Conservation (phyloP, 768 basidiomycete genomes). For the Amanita pallidorosea region DNA sequence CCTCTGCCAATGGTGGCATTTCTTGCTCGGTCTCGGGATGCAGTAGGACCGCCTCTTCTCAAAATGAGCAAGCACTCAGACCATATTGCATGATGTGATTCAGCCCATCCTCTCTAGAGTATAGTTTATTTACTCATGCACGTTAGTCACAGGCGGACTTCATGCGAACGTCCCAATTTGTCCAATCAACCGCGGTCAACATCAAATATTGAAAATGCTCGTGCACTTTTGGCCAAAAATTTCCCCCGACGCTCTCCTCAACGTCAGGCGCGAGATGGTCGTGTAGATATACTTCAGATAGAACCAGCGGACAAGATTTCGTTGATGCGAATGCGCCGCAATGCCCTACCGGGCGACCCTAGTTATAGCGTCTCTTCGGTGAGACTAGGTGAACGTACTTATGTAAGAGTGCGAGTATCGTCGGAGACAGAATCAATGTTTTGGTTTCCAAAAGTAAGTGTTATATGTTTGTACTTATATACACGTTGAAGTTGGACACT, state of each 20-base stretch:
- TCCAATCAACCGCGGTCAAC: conserved; percentile 8
- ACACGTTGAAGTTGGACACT: neutral
- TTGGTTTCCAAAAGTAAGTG: conserved; percentile 65
- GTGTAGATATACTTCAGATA: conserved; percentile 39
- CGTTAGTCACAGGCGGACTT: conserved; percentile 54
- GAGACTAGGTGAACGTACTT: conserved; percentile 45
- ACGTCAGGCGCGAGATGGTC: conserved; percentile 19
- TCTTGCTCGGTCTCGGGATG: conserved; percentile 45
- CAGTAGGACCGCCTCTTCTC: conserved; percentile 36
- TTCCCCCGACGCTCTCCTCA: conserved; percentile 24
- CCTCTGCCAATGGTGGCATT: conserved; percentile 9
- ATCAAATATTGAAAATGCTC: conserved; percentile 35
- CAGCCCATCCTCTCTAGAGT: neutral
- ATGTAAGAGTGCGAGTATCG: conserved; percentile 35
- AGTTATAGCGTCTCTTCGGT: conserved; percentile 38
- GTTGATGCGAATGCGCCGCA: conserved; percentile 67
- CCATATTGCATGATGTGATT: neutral
- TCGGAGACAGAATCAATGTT: conserved; percentile 31
- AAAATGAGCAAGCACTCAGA: neutral
- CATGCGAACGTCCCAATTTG: conserved; percentile 40
- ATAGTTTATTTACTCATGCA: conserved; percentile 3
- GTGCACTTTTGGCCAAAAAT: conserved; percentile 41
- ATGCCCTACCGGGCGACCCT: conserved; percentile 51
- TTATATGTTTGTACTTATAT: neutral
- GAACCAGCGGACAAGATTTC: conserved; percentile 48